A percentile compares a stretch with the other conserved stretches of the same genome.
Evolutionary conservation across 441 rosid genomes (phyloP).

Genomic region (Pelargonium fulgidum): DNA sequence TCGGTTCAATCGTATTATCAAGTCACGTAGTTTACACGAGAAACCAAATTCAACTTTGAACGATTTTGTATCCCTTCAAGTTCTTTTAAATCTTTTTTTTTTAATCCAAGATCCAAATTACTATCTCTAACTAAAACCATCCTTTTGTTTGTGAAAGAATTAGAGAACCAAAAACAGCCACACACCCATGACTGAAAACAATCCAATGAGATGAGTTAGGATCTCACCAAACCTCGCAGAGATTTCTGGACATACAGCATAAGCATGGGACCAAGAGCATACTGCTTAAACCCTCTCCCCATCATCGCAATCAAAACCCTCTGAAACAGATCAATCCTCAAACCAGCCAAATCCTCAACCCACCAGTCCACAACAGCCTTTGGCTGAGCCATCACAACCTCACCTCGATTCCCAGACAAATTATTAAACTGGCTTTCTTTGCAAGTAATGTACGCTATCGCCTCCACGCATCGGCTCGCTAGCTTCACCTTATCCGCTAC

Average conservation of each 20-base stretch:
- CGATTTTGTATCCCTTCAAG: too few relatives aligned
- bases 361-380: constrained; percentile 60
- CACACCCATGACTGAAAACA: constrained; percentile 1
- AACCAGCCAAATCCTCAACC: constrained; percentile 56
- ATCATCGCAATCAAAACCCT: constrained; percentile 52
- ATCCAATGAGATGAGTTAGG: constrained; percentile 18
- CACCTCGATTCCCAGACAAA: constrained; percentile 37
- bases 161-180: neutral
- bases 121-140: too few relatives aligned
- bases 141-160: too few relatives aligned
- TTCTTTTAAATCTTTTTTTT: too few relatives aligned
- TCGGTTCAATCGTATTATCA: too few relatives aligned
- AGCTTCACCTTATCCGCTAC: constrained; percentile 53
- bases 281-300: constrained; percentile 58
- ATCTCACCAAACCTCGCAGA: constrained; percentile 92
- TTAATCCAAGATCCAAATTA: too few relatives aligned
- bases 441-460: constrained; percentile 55
- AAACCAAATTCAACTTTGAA: too few relatives aligned
- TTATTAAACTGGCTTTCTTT: constrained; percentile 51
- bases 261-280: constrained; percentile 58
- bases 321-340: constrained; percentile 54
- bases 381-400: constrained; percentile 23
- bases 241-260: constrained; percentile 94
- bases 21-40: too few relatives aligned
- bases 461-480: constrained; percentile 51